phyloP scores from a whole-genome alignment of 805 yeast species.

The Schwanniomyces sp. region DNA sequence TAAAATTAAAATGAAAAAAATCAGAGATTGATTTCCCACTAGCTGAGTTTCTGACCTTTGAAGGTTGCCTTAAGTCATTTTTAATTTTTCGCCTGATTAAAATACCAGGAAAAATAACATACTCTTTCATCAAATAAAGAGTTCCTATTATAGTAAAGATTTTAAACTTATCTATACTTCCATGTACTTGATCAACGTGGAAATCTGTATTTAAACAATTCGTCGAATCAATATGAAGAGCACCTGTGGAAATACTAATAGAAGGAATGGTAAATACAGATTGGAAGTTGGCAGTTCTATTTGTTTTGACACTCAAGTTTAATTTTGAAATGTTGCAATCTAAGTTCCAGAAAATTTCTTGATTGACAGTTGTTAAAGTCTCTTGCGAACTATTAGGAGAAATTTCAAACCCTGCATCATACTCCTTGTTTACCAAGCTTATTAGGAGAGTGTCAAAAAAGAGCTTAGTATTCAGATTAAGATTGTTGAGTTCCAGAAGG shows the following conservation, averaged over 20 bases:
- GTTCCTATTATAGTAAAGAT: conserved; percentile 33
- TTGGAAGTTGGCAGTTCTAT: neutral
- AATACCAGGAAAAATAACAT: conserved; percentile 28
- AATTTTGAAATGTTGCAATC: conserved; percentile 14
- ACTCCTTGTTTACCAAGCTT: conserved; percentile 5
- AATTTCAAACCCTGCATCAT: neutral
- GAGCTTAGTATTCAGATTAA: conserved; percentile 19
- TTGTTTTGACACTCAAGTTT: conserved; percentile 12
- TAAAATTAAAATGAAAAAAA: neutral
- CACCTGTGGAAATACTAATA: conserved; percentile 9
- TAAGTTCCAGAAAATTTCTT: neutral
- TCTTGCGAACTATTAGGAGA: conserved; percentile 24
- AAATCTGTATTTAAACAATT: conserved; percentile 13
- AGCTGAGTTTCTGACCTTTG: neutral
- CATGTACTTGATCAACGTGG: conserved; percentile 14
- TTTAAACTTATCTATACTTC: conserved; percentile 27
- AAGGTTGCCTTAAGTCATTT: conserved; percentile 16
- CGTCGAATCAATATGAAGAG: conserved; percentile 5
- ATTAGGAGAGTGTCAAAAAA: conserved; percentile 11
- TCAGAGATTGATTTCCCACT: neutral
- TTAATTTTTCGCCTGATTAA: conserved; percentile 19
- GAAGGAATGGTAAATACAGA: conserved; percentile 21
- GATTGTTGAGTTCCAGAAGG: conserved; percentile 14
- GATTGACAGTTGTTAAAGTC: conserved; percentile 17
- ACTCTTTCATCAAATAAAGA: conserved; percentile 27